These are phyloP conservation scores for Evernia prunastri DNA, from an alignment of 495 filamentous ascomycete species.

Conservation along the genomic window DNA sequence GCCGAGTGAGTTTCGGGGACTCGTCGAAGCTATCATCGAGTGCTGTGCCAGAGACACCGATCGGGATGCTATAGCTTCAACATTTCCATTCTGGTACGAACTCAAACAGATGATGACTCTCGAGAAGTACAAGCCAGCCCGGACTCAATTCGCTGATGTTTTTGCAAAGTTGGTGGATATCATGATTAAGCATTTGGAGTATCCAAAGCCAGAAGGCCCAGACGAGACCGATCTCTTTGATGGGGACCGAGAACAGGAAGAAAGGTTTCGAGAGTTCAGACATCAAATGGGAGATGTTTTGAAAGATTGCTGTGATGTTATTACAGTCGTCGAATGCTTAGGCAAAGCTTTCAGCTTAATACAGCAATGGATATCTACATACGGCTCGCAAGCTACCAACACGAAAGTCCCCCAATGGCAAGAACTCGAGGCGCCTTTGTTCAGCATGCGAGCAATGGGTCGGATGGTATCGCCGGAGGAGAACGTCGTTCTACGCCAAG, in stretches of 20 bases:
- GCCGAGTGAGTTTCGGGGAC: slow-evolving; percentile 69
- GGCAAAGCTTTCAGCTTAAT: slow-evolving; percentile 78
- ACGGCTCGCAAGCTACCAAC: slow-evolving; percentile 64
- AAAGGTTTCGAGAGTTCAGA: slow-evolving; percentile 94
- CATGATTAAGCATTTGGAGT: slow-evolving; percentile 87
- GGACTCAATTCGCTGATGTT: slow-evolving; percentile 65
- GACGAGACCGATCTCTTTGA: slow-evolving; percentile 84
- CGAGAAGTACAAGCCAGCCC: slow-evolving; percentile 78
- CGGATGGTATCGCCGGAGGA: slow-evolving; percentile 92
- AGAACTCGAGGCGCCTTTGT: slow-evolving; percentile 88
- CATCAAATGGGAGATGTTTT: slow-evolving; percentile 97
- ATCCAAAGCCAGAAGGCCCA: slow-evolving; percentile 65
- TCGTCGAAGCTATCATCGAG: slow-evolving; percentile 87
- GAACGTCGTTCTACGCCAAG: slow-evolving; percentile 72
- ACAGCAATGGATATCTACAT: slow-evolving; percentile 77
- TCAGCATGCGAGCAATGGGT: slow-evolving; percentile 93
- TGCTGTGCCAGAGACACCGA: slow-evolving; percentile 82
- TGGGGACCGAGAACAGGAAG: slow-evolving; percentile 90
- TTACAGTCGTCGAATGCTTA: slow-evolving; percentile 84
- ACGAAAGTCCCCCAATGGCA: slow-evolving; percentile 93
- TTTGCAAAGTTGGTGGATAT: slow-evolving; percentile 87
- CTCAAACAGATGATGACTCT: slow-evolving; percentile 91
- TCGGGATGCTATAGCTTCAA: slow-evolving; percentile 79
- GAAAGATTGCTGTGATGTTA: slow-evolving; percentile 94
- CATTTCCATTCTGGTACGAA: slow-evolving; percentile 97